Evolutionary conservation across 306 rosid genomes (phyloP).

Genomic region (Malus domestica): ASM211411v1 NC_041801.1:8998001-8998500

Average conservation of each 20-base stretch:
- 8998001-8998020: slow-evolving; percentile 3
- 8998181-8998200: not conserved
- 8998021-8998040: not conserved
- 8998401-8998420: not conserved
- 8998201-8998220: not conserved
- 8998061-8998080: not conserved
- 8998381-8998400: not conserved
- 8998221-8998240: not conserved
- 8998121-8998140: not conserved
- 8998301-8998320: slow-evolving; percentile 38
- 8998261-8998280: slow-evolving; percentile 6
- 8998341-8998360: slow-evolving; percentile 5
- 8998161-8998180: not conserved
- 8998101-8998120: not conserved
- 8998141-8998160: not conserved
- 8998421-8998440: not conserved
- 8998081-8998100: not conserved
- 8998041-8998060: not conserved
- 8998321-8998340: slow-evolving; percentile 25
- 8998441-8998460: not conserved
- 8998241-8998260: not conserved
- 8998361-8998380: not conserved
- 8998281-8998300: slow-evolving; percentile 76
- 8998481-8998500: not conserved
- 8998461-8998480: not conserved